Base-by-base conservation (phyloP, 805 yeast species). In the Clavispora phyllophila region DNA sequence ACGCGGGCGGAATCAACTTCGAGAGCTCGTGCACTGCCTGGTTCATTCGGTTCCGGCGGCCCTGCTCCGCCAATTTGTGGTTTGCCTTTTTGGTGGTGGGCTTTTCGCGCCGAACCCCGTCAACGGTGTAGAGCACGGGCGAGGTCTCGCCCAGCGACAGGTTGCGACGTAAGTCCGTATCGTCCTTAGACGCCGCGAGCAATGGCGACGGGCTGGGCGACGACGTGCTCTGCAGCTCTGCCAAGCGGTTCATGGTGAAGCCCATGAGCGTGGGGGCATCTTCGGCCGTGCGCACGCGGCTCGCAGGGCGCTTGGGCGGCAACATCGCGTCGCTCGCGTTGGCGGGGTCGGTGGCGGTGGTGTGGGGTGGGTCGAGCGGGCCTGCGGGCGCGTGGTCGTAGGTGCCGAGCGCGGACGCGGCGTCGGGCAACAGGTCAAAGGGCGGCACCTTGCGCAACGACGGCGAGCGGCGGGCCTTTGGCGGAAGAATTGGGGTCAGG, bases 21-120 rank as follows among this genome's bases (percentile, higher is more conserved):
- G 83, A 82, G 45, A 91, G 68, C 34, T 87, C 96, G 35, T 79
- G 79, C 24, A 91, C 81, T 0, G 97, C 98, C 43, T 72, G 66
- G 61, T 93, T 93, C 82, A 91, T 84, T 48, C 99, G 73, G 61
- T 91, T 90, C 53, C 99, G 76, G 41, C 99, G 75, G 13, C 96
- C 98, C 63, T 93, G 97, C 64, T 91, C 99, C 0, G 99, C 98
- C 13, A 87, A 74, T 60, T 91, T 90, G 63, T 91, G 99, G 33
- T 79, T 78, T 2, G 84, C 78, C 54, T 83, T 81, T 58, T 84
- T 83, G 23, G 76, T 71, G 9, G 66, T 61, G 2, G 78, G 75
- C 42, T 68, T 62, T 32, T 65, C 57, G 4, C 47, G 46, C 42
- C 23, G 61, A 13, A 38, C 44, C 3, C 36, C 41, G 25, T 23